Percentiles rank a stretch among this genome's conserved stretches.
Evolutionary conservation across 208 protist genomes (phyloP).

Genomic region (Crithidia sp.): DNA sequence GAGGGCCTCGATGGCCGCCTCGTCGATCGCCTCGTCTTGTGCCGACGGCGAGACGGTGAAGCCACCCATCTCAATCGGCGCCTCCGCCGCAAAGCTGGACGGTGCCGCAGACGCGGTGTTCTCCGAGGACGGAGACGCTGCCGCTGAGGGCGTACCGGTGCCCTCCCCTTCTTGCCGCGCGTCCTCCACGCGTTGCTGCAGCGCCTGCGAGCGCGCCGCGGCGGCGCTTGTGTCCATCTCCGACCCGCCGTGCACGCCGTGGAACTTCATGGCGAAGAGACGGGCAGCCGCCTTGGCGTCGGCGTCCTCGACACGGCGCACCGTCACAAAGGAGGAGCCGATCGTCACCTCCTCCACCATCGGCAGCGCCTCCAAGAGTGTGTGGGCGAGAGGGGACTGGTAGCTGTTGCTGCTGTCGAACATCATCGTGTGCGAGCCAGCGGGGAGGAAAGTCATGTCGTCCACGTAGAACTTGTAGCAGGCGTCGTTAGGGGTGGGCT

Average conservation of each 20-base stretch:
- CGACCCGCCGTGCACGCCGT: conserved; percentile 27
- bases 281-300: conserved; percentile 65
- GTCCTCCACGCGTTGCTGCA: conserved; percentile 54
- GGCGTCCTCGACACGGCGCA: conserved; percentile 67
- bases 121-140: background rate
- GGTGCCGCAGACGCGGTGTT: background rate
- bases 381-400: conserved; percentile 78
- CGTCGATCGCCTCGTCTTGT: conserved; percentile 56
- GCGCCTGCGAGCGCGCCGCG: conserved; percentile 53
- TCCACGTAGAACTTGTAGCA: conserved; percentile 91
- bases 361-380: conserved; percentile 68
- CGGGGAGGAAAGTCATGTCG: conserved; percentile 58
- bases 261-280: conserved; percentile 68
- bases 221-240: conserved; percentile 33
- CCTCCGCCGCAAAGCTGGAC: conserved; percentile 1
- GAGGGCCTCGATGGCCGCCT: conserved; percentile 57
- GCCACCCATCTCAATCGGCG: conserved; percentile 44
- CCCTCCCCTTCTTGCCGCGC: conserved; percentile 4
- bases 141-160: background rate
- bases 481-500: conserved; percentile 79
- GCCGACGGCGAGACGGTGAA: conserved; percentile 38
- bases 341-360: conserved; percentile 92
- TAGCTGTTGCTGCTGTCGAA: conserved; percentile 82
- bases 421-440: conserved; percentile 56
- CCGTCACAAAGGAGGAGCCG: conserved; percentile 76